phyloP scores from a whole-genome alignment of 139 green algal species.

The Penium margaritaceum region DNA sequence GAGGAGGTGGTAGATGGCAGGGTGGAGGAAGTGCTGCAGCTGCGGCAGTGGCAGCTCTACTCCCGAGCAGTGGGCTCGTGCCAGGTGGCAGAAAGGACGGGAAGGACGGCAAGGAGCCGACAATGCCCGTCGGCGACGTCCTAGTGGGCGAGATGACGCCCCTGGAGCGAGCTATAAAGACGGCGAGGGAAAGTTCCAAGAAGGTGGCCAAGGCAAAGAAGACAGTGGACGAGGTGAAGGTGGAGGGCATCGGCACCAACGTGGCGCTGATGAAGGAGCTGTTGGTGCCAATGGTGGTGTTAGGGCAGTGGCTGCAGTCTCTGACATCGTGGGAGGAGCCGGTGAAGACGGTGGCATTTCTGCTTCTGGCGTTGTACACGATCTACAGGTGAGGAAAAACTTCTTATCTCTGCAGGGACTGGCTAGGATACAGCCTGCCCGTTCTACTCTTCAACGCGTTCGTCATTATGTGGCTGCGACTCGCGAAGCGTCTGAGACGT shows the following conservation, averaged over 20 bases:
- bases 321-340: slow-evolving; percentile 20
- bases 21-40: background rate
- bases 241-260: slow-evolving; percentile 34
- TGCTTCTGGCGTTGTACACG: slow-evolving; percentile 8
- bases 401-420: too few species aligned
- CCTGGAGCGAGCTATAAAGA: slow-evolving; percentile 13
- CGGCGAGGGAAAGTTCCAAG: slow-evolving; percentile 2
- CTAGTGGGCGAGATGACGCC: slow-evolving; percentile 34
- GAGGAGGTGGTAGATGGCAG: background rate
- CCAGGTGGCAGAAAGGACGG: too few species aligned
- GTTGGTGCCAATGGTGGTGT: background rate
- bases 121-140: slow-evolving; percentile 27
- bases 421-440: too few species aligned
- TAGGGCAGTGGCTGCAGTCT: slow-evolving; percentile 5
- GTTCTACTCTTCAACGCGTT: too few species aligned
- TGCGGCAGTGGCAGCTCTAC: background rate
- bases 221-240: slow-evolving; percentile 13
- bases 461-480: too few species aligned
- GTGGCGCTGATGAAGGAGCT: slow-evolving; percentile 29
- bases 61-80: background rate
- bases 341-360: slow-evolving; percentile 18
- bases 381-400: slow-evolving; percentile 26
- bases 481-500: too few species aligned
- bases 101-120: too few species aligned
- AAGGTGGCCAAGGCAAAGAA: slow-evolving; percentile 16